Evolutionary conservation across 139 green algal species (phyloP), one percentile per base, ranked within the genome.

Genomic region (Chlamydomonas applanata): DNA sequence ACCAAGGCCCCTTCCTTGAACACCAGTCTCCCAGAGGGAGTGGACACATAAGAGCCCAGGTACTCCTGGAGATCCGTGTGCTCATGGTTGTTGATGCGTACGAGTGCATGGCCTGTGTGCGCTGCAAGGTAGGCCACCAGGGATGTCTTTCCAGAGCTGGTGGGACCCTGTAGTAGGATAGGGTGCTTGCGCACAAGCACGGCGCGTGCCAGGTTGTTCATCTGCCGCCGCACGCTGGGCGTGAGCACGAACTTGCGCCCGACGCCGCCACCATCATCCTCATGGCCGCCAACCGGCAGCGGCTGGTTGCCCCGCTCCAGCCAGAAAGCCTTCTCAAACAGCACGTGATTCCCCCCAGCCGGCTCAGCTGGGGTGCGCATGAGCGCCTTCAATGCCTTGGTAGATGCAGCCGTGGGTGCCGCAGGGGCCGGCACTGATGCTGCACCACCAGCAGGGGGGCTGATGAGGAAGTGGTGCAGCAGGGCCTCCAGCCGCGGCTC

Each of bases 61-160:
- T 99, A 99, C 88, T 99, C 96, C 85, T 97, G 90, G 76, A 99
- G 83, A 85, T 99, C 96, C 1, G 96, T 99, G 71, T 98, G 90
- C 79, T 99, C 93, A 82, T 99, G 96, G 87, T 99, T 99, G 92
- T 99, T 99, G 87, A 99, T 99, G 79, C 96, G 92, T 40, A 99
- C 86, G 75, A 96, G 90, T 2, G 79, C 85, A 80, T 98, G 93
- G 0, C 96, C 95, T 22, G 96, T 99, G 73, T 90, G 85, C 9
- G 85, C 82, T 2, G 96, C 96, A 60, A 99, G 84, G 83, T 98
- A 94, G 40, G 86, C 82, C n/a, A 99, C 93, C 65, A 99, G 81
- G 33, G 83, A 93, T 0, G 96, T 99, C 86, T 99, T 99, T 57
- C 96, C 96, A 67, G 85, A 95, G 40, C 89, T 96, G 45, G 96